Evolutionary conservation across 495 filamentous ascomycete genomes (phyloP), one percentile per base, ranked within the genome.

Genomic region (Jackrogersella minutella): DNA sequence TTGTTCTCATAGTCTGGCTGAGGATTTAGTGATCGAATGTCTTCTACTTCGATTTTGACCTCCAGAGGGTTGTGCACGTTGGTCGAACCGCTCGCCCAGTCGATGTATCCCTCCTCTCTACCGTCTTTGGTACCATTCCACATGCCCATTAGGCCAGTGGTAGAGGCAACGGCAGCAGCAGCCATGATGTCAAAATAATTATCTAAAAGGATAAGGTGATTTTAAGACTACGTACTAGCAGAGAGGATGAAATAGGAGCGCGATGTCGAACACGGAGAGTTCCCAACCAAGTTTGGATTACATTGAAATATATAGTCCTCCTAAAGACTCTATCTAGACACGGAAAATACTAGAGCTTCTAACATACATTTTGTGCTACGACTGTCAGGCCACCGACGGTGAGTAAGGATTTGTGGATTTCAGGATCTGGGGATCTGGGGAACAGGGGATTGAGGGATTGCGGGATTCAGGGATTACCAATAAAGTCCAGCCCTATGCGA

Each of bases 141-240:
- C 70, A 73, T 73, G 70, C 70, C 70, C 60, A 73, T 71, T 36
- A 66, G 46, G 63, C 70, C 70, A 44, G 68, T 64, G 43, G 70
- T 73, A 56, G 67, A 62, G 2, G 59, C 66, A 43, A 73, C 70
- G 54, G 62, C 63, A 54, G 66, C 62, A 58, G 66, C 62, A 67
- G 70, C 70, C 70, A 73, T 73, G 9, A 33, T 67, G 39, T 5
- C 33, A 14, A 33, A 8, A 16, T 8, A 51, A 28, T 21, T 61
- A 13, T 39, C 10, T 26, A 50, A 19, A n/a, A 4, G 9, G 21
- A 55, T 2, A 61, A 46, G 28, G 53, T 30, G 19, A 28, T 34
- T 5, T 64, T 52, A 11, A 34, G 54, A 40, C 16, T 59, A n/a
- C n/a, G n/a, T n/a, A 62, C 14, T 4, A 34, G 14, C 7, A 51